A percentile compares a stretch with the other conserved stretches of the same genome.
Conservation (phyloP, 208 protist species). For the Trypanosoma rangeli region DNA sequence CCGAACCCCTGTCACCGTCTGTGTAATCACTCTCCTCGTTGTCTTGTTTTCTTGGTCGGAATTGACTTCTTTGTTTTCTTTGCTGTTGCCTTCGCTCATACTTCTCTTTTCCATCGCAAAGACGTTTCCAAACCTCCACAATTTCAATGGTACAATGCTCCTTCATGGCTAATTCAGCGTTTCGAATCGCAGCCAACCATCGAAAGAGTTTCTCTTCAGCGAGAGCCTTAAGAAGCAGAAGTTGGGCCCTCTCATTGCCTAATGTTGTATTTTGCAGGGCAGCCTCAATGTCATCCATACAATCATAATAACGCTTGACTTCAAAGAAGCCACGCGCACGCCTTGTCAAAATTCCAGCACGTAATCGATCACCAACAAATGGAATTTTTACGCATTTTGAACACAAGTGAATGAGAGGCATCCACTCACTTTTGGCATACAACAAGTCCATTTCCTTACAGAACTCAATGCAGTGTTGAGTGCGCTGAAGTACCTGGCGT, state of each 20-base stretch:
- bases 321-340: conserved; percentile 46
- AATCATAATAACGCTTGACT: conserved; percentile 43
- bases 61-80: background rate
- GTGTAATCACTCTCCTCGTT: background rate
- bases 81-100: conserved; percentile 22
- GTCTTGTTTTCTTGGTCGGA: background rate
- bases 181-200: conserved; percentile 48
- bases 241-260: conserved; percentile 20
- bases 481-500: conserved; percentile 31
- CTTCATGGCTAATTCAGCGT: conserved; percentile 35
- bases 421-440: conserved; percentile 24
- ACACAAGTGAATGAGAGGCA: conserved; percentile 19
- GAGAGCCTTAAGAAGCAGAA: conserved; percentile 45
- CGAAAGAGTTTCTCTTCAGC: conserved; percentile 62
- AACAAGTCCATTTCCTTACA: conserved; percentile 25
- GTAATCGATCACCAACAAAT: conserved; percentile 29
- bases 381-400: conserved; percentile 8
- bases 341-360: conserved; percentile 17
- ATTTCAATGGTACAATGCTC: conserved; percentile 22
- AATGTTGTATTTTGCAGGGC: conserved; percentile 36
- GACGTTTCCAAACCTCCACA: conserved; percentile 13
- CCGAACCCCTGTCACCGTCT: background rate
- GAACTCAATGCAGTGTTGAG: conserved; percentile 27
- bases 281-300: conserved; percentile 51
- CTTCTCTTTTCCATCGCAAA: conserved; percentile 29